A percentile compares a stretch with the other conserved stretches of the same genome.
Conservation (phyloP, 768 basidiomycete species). For the Serendipita vermifera region DNA sequence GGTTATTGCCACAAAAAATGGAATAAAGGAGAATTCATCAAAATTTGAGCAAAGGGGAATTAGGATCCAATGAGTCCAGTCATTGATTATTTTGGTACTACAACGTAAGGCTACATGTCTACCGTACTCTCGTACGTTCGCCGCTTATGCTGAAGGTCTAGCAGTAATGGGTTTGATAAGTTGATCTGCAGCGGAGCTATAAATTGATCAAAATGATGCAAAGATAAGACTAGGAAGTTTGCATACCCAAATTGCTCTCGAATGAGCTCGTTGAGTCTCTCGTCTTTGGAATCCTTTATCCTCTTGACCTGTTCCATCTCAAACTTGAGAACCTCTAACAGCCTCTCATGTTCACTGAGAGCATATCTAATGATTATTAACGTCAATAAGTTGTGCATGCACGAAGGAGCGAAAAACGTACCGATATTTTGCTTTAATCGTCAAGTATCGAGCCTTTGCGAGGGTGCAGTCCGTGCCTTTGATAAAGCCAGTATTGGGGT, state of each 20-base stretch:
- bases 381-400: neutral
- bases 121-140: no score
- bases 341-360: constrained; percentile 12
- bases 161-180: no score
- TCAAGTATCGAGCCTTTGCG: constrained; percentile 8
- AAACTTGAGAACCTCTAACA: constrained; percentile 9
- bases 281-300: constrained; percentile 10
- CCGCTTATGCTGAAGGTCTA: no score
- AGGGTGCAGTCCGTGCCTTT: constrained; percentile 6
- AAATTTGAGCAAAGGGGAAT: no score
- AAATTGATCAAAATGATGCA: no score
- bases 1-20: no score
- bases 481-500: constrained; percentile 2
- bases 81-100: no score
- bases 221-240: no score
- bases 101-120: no score
- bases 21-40: no score
- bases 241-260: constrained; percentile 11
- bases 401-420: neutral
- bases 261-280: constrained; percentile 6
- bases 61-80: no score
- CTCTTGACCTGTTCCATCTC: constrained; percentile 10
- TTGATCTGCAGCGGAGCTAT: no score
- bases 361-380: constrained; percentile 5
- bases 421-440: constrained; percentile 13